Evolutionary conservation across 2,329 filamentous ascomycete genomes (phyloP), one percentile per base, ranked within the genome.

Genomic region (Trichoderma atrobrunneum): DNA sequence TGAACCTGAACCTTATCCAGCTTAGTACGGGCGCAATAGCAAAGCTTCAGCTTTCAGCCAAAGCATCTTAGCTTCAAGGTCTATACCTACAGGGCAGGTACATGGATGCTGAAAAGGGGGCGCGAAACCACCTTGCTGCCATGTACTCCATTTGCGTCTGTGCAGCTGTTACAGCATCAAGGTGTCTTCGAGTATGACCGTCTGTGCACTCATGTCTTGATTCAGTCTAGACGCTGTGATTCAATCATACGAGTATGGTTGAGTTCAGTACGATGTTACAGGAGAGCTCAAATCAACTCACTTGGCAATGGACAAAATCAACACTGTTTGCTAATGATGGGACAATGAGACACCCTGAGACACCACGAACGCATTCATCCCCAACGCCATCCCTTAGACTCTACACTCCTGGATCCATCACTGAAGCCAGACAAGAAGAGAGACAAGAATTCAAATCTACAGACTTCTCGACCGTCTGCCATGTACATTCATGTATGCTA

Each of bases 401-500:
- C 0, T 54, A 24, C n/a, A 6, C 21, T 51, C 39, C 26, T 32
- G 57, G 12, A 36, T 7, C 10, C n/a, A 5, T 18, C 1, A 14
- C 8, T 6, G 7, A 10, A 16, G 36, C n/a, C 12, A 7, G 7
- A 26, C 5, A 21, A 51, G 18, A 21, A n/a, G 2, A 61, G 21
- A 61, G 36, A 36, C 14, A 51, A 61, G 24, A 18, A 30, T 51
- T 36, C 8, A 43, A 39, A 54, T 43, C 16, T 34, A 7, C 67
- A 70, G 57, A 54, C 67, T n/a, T 34, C 39, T 62, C 32, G 24
- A 11, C 30, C 30, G 28, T 54, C 70, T 30, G 36, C 36, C 34
- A 66, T 72, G 39, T 66, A 67, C 65, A 62, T 67, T 70, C 59
- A 66, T 69, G 57, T 65, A 59, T 56, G 59, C 66, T 60, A 54